These are phyloP conservation scores for Dentipellis sp. DNA, from an alignment of 768 basidiomycete species.

Conservation along the genomic window DNA sequence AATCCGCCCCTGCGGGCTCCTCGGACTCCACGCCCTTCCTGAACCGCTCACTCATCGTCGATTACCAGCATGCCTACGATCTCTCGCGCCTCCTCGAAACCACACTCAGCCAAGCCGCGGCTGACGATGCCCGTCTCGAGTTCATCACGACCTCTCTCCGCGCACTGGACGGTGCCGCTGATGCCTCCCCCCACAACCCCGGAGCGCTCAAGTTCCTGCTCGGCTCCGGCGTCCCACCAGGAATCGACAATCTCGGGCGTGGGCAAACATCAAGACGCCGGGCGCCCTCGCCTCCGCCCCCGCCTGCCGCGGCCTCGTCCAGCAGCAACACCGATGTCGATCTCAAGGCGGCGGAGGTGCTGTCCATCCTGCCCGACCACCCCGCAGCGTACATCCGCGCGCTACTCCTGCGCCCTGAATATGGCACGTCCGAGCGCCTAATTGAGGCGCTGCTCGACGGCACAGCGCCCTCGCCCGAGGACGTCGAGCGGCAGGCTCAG, in stretches of 20 bases:
- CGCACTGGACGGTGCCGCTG: slow-evolving; percentile 24
- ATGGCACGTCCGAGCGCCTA: slow-evolving; percentile 49
- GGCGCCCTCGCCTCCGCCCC: slow-evolving; percentile 3
- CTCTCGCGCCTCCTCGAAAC: slow-evolving; percentile 26
- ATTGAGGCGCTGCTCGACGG: slow-evolving; percentile 72
- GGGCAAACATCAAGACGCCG: slow-evolving; percentile 7
- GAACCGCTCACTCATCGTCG: slow-evolving; percentile 55
- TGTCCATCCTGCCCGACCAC: slow-evolving; percentile 68
- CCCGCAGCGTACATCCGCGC: slow-evolving; percentile 46
- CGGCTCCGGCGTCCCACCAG: slow-evolving; percentile 41
- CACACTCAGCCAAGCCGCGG: slow-evolving; percentile 37
- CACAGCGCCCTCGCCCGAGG: slow-evolving; percentile 38
- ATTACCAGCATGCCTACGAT: slow-evolving; percentile 64
- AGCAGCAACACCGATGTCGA: slow-evolving; percentile 43
- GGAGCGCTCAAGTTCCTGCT: slow-evolving; percentile 58
- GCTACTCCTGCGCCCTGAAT: slow-evolving; percentile 39
- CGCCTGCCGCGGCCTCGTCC: neutral
- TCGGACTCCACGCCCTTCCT: slow-evolving; percentile 36
- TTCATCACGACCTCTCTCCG: slow-evolving; percentile 43
- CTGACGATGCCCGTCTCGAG: slow-evolving; percentile 48
- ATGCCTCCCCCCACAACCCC: slow-evolving; percentile 25
- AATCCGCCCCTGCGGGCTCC: slow-evolving; percentile 11
- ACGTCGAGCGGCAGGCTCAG: slow-evolving; percentile 16
- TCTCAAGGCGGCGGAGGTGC: slow-evolving; percentile 53
- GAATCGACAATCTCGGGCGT: slow-evolving; percentile 29